Evolutionary conservation across 176 grass and related monocot species (phyloP), one percentile per base, ranked within the genome.

Genomic region (Eremochloa ophiuroides): DNA sequence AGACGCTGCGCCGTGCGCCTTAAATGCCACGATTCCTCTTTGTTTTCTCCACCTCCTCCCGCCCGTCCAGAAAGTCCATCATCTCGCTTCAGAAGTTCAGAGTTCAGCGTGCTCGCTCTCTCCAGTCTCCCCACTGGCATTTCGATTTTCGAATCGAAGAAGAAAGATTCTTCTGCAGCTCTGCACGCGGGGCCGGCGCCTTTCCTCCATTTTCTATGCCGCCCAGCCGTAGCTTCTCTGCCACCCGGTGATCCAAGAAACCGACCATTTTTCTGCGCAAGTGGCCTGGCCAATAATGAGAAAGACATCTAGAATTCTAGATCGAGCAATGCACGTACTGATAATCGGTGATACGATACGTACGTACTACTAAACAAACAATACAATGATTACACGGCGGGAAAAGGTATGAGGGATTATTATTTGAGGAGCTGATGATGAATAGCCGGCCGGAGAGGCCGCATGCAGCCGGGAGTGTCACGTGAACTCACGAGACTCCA

Each of bases 1-100:
- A 81, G 62, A 61, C 61, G 78, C 68, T 58, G 84, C 76, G 38
- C 27, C 77, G 55, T 85, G 87, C 82, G 83, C 73, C 73, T 82
- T 86, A 78, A 89, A 89, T 89, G 88, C 83, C 46, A 70, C 87
- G 82, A 80, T 85, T 76, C 83, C 87, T 76, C 66, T 39, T 34
- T 31, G 18, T 15, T 59, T 59, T 59, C 35, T 14, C 11, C 37
- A 12, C n/a, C 53, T 23, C 20, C n/a, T 17, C 7, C 15, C 25
- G 29, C 25, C 28, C 37, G 11, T 29, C 60, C 66, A 73, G 71
- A 61, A 50, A 42, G 25, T 79, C 77, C n/a, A 23, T 56, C 55
- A 7, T 26, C 55, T 59, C 22, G n/a, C n/a, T 56, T 55, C n/a
- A 58, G n/a, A 58, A 56, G 20, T 53, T 55, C 50, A 53, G 39